A percentile compares a stretch with the other conserved stretches of the same genome.
These are phyloP conservation scores for Tricholoma sp. DNA, from an alignment of 768 basidiomycete genomes.

Conservation along the genomic window DNA sequence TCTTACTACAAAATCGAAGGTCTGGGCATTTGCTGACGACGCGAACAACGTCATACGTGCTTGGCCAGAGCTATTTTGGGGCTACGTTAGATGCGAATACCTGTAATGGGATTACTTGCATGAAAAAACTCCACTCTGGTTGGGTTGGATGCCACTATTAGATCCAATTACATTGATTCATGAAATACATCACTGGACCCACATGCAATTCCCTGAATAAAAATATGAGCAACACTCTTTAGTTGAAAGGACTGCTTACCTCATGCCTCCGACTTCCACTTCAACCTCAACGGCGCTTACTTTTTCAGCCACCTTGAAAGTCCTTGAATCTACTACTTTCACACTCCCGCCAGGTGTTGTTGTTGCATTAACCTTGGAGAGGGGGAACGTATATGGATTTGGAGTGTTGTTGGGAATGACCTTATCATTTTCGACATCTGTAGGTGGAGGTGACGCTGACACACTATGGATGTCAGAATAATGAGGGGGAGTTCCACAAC, in stretches of 20 bases:
- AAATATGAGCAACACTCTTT: not conserved
- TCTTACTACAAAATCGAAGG: slow-evolving; percentile 51
- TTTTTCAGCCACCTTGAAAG: slow-evolving; percentile 48
- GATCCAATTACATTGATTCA: not conserved
- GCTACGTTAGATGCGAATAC: not conserved
- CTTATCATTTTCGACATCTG: slow-evolving; percentile 36
- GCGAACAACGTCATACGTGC: slow-evolving; percentile 61
- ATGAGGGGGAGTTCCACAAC: not conserved
- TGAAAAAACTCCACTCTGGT: slow-evolving; percentile 60
- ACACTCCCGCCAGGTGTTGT: slow-evolving; percentile 49
- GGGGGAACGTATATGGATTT: slow-evolving; percentile 47
- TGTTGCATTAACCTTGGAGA: slow-evolving; percentile 42
- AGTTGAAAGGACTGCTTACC: slow-evolving; percentile 30
- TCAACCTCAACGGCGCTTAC: slow-evolving; percentile 54
- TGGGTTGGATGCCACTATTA: slow-evolving; percentile 67
- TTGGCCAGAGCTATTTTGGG: slow-evolving; percentile 39
- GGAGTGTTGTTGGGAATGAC: slow-evolving; percentile 41
- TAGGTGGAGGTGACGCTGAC: slow-evolving; percentile 36
- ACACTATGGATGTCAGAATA: not conserved
- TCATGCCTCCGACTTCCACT: slow-evolving; percentile 57
- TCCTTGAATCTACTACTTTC: slow-evolving; percentile 53
- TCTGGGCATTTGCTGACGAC: slow-evolving; percentile 48
- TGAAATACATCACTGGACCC: slow-evolving; percentile 11
- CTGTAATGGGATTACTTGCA: slow-evolving; percentile 36
- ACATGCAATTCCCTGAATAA: slow-evolving; percentile 49